Evolutionary conservation across 2,329 filamentous ascomycete genomes (phyloP).

Genomic region (Colletotrichum sp.): DNA sequence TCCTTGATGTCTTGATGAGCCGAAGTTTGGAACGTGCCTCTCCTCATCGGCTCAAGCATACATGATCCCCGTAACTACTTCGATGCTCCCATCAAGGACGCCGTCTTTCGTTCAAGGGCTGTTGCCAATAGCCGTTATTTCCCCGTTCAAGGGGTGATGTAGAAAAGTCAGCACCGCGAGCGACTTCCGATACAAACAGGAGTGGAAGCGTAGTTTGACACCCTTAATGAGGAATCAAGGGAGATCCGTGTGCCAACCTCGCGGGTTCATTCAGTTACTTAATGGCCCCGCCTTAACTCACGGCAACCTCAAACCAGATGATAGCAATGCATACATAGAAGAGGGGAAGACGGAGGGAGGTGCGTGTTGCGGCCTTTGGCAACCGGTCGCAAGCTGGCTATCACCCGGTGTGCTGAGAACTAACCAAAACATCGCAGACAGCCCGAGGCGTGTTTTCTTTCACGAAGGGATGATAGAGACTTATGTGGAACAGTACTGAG

Average conservation of each 20-base stretch:
- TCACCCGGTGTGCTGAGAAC: conserved; percentile 20
- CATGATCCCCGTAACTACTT: background rate
- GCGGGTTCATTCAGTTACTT: background rate
- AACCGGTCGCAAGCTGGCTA: conserved; percentile 15
- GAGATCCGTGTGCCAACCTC: background rate
- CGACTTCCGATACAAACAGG: background rate
- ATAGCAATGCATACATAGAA: background rate
- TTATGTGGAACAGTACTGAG: background rate
- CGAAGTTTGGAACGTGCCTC: background rate
- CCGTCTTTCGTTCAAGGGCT: background rate
- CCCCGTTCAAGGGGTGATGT: background rate
- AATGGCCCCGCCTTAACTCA: background rate
- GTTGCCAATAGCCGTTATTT: background rate
- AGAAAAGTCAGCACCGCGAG: background rate
- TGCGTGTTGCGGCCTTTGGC: conserved; percentile 9
- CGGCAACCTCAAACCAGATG: conserved; percentile 15
- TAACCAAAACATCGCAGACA: conserved; percentile 12
- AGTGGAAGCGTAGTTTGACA: background rate
- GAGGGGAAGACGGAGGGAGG: background rate
- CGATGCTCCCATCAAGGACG: background rate
- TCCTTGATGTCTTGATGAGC: background rate
- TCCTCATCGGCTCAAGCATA: background rate
- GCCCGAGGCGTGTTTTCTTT: background rate
- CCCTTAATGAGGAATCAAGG: background rate
- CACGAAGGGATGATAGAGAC: background rate